Evolutionary conservation across 1,284 basidiomycete genomes (phyloP).

Genomic region (Amylostereum chailletii): DNA sequence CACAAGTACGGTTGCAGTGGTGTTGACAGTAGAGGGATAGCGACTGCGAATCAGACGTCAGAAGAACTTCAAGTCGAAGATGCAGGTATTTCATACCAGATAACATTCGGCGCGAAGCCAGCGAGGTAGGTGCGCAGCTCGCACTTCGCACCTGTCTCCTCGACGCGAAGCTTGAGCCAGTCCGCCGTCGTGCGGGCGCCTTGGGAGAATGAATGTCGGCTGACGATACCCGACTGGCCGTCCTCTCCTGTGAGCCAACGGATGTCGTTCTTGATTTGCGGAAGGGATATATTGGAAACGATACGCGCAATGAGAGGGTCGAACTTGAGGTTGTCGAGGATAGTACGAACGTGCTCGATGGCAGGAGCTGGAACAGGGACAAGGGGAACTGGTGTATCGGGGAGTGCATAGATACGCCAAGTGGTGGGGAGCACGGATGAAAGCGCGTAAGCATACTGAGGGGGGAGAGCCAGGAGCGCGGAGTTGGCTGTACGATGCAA

Average conservation of each 20-base stretch:
- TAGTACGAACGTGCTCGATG: conserved; percentile 36
- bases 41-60: conserved; percentile 27
- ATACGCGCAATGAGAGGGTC: conserved; percentile 51
- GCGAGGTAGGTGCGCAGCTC: conserved; percentile 51
- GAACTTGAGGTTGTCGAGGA: conserved; percentile 45
- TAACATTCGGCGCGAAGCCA: conserved; percentile 78
- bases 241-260: conserved; percentile 81
- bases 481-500: conserved; percentile 32
- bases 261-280: conserved; percentile 61
- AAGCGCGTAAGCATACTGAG: conserved; percentile 26
- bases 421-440: conserved; percentile 48
- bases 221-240: conserved; percentile 50
- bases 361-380: conserved; percentile 45
- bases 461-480: conserved; percentile 37
- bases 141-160: conserved; percentile 68
- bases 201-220: conserved; percentile 69
- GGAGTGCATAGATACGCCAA: conserved; percentile 52
- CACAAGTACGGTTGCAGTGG: conserved; percentile 57
- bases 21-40: conserved; percentile 41
- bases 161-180: conserved; percentile 69
- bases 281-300: conserved; percentile 54
- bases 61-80: not conserved
- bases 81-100: conserved; percentile 47
- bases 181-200: conserved; percentile 63
- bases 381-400: conserved; percentile 33